A percentile compares a stretch with the other conserved stretches of the same genome.
These are phyloP conservation scores for Acer yangbiense DNA, from an alignment of 345 rosid genomes.

Conservation along the genomic window DNA sequence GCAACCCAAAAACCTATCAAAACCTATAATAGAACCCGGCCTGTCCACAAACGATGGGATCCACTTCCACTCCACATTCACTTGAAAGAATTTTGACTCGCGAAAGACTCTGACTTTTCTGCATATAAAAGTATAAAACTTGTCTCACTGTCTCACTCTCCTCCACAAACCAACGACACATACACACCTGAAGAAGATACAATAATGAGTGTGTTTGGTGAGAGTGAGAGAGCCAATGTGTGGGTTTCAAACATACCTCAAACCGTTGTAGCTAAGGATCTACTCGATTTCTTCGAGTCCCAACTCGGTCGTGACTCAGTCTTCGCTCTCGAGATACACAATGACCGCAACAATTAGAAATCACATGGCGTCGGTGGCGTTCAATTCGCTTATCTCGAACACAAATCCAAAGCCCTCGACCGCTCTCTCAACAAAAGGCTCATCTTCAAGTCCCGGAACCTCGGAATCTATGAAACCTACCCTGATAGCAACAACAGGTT, in stretches of 20 bases:
- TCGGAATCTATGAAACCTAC: conserved; percentile 54
- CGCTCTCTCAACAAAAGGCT: conserved; percentile 52
- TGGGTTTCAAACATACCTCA: conserved; percentile 63
- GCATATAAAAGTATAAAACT: no score
- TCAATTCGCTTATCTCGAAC: conserved; percentile 68
- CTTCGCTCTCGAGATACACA: conserved; percentile 70
- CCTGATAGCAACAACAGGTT: not conserved
- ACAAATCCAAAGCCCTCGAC: conserved; percentile 40
- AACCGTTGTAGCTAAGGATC: conserved; percentile 64
- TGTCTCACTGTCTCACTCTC: no score
- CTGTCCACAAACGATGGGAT: no score
- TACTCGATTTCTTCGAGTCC: conserved; percentile 61
- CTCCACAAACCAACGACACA: no score
- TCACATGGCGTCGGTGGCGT: conserved; percentile 77
- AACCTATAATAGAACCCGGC: no score
- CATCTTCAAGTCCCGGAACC: conserved; percentile 48
- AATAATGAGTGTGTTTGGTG: conserved; percentile 21
- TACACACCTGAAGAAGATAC: not conserved
- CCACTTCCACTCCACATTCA: no score
- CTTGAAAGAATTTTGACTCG: no score
- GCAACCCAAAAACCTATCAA: no score
- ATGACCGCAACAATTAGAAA: conserved; percentile 72
- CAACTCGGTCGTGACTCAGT: conserved; percentile 65
- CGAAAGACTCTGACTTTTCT: no score
- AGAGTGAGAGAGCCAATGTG: conserved; percentile 49